These are phyloP conservation scores for Vitis labrusca DNA, from an alignment of 164 flowering plant genomes.

Conservation along the genomic window DNA sequence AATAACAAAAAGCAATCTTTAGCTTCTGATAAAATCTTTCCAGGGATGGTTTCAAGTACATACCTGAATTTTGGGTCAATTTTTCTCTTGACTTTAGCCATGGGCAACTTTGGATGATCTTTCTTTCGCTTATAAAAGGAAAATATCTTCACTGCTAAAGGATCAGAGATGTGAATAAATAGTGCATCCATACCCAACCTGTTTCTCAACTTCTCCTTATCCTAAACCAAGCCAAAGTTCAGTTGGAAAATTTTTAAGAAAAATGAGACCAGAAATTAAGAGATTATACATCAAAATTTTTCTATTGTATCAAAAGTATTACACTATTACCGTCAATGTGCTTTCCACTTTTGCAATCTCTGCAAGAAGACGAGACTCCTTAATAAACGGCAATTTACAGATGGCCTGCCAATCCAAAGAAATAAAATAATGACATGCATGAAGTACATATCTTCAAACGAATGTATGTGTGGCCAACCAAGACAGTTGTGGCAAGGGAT, in stretches of 20 bases:
- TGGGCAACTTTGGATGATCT: slow-evolving; percentile 28
- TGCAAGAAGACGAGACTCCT: slow-evolving; percentile 52
- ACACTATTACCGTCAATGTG: slow-evolving; percentile 39
- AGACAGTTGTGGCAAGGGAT: too few species aligned
- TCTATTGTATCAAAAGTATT: too few species aligned
- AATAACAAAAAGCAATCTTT: background rate
- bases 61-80: slow-evolving; percentile 46
- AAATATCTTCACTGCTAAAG: slow-evolving; percentile 30
- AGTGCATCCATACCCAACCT: slow-evolving; percentile 37
- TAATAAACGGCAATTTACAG: slow-evolving; percentile 54
- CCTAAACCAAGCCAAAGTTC: slow-evolving; percentile 25
- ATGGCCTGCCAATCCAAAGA: slow-evolving; percentile 35
- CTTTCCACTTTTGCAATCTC: slow-evolving; percentile 50
- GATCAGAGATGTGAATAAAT: slow-evolving; percentile 38
- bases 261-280: background rate
- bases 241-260: slow-evolving; percentile 1
- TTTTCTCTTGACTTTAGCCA: slow-evolving; percentile 25
- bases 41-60: slow-evolving; percentile 1
- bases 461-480: too few species aligned
- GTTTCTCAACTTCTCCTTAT: slow-evolving; percentile 50
- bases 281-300: background rate
- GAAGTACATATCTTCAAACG: too few species aligned
- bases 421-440: background rate
- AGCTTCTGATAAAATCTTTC: background rate
- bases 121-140: slow-evolving; percentile 25